These are phyloP conservation scores for Cucurbita ficifolia DNA, from an alignment of 306 rosid species.

Conservation along the genomic window DNA sequence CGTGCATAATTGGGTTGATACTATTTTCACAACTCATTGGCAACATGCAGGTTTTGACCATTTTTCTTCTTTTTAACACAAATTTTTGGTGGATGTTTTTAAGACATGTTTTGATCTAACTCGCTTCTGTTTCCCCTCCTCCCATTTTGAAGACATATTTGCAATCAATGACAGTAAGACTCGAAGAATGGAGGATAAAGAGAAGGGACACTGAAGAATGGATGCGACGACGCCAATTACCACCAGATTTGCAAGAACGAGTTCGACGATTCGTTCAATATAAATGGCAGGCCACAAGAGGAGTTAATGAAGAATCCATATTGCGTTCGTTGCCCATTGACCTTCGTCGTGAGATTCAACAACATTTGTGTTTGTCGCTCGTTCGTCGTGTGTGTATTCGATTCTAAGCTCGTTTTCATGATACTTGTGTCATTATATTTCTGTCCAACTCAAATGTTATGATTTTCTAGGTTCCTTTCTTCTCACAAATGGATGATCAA, in stretches of 20 bases:
- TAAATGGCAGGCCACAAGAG: conserved; percentile 77
- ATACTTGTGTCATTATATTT: background rate
- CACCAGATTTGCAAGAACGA: conserved; percentile 58
- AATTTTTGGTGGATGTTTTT: background rate
- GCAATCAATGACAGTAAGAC: conserved; percentile 56
- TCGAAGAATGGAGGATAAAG: conserved; percentile 84
- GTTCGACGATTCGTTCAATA: conserved; percentile 68
- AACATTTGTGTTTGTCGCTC: conserved; percentile 68
- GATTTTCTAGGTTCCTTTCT: conserved; percentile 58
- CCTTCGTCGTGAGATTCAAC: conserved; percentile 82
- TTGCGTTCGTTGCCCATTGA: conserved; percentile 49
- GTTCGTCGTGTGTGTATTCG: conserved; percentile 58
- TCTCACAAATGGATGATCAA: conserved; percentile 94
- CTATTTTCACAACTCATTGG: conserved; percentile 69
- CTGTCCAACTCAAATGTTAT: background rate
- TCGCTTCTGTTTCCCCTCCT: background rate
- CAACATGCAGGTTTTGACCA: conserved; percentile 64
- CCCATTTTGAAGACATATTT: conserved; percentile 44
- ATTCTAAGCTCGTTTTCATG: background rate
- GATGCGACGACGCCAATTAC: conserved; percentile 92
- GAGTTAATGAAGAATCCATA: conserved; percentile 79
- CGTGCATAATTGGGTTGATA: conserved; percentile 54
- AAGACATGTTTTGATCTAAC: background rate
- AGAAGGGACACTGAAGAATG: conserved; percentile 81
- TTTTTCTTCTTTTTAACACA: background rate